Evolutionary conservation across 1,284 basidiomycete genomes (phyloP).

Genomic region (Microstroma glucosiphilum): DNA sequence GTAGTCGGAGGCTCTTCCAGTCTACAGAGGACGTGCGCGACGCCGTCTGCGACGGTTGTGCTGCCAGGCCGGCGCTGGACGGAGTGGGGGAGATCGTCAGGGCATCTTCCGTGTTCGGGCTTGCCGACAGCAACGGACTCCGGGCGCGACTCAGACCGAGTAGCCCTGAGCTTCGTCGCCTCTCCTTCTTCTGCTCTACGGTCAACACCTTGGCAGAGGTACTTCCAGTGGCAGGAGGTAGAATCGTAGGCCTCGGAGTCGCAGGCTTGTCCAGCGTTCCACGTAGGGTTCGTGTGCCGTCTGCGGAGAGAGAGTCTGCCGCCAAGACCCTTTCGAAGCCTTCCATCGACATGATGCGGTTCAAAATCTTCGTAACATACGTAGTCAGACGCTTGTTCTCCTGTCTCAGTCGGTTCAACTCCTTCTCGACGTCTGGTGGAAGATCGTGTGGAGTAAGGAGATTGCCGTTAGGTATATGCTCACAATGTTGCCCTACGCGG

Average conservation of each 20-base stretch:
- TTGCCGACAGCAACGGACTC: background rate
- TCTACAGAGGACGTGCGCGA: background rate
- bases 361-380: slow-evolving; percentile 92
- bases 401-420: slow-evolving; percentile 64
- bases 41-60: background rate
- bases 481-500: too few species aligned
- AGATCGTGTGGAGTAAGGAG: too few species aligned
- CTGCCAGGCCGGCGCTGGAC: background rate
- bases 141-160: background rate
- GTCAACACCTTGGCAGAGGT: background rate
- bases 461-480: too few species aligned
- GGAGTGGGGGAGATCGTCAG: background rate
- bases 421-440: slow-evolving; percentile 27
- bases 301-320: slow-evolving; percentile 58
- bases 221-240: slow-evolving; percentile 7
- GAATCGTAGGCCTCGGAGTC: background rate
- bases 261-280: slow-evolving; percentile 14
- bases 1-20: background rate
- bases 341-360: slow-evolving; percentile 85
- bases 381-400: slow-evolving; percentile 87
- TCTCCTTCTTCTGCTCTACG: background rate
- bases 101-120: background rate
- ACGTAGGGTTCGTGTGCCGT: slow-evolving; percentile 41
- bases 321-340: slow-evolving; percentile 89
- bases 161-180: background rate